Evolutionary conservation across 768 basidiomycete species (phyloP).

Genomic region (Wakefieldia striispora): DNA sequence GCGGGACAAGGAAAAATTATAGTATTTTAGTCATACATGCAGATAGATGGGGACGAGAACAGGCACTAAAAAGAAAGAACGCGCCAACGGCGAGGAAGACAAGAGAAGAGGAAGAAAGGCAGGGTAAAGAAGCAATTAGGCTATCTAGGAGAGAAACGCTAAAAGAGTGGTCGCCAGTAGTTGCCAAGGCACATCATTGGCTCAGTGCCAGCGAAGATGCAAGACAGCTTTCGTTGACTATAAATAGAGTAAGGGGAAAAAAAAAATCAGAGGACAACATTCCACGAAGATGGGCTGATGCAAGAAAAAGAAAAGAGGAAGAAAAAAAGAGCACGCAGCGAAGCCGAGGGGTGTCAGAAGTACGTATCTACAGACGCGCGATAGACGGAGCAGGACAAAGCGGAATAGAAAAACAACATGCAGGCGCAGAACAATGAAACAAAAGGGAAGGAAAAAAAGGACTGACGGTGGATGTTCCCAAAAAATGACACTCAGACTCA

Average conservation of each 20-base stretch:
- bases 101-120: neutral
- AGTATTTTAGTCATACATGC: conserved; percentile 21
- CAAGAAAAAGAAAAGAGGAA: too few species aligned
- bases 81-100: neutral
- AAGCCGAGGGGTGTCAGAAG: conserved; percentile 1
- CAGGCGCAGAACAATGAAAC: neutral
- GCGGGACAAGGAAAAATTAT: neutral
- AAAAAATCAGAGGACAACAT: conserved; percentile 3
- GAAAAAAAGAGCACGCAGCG: conserved; percentile 1
- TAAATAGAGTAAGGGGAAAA: conserved; percentile 23
- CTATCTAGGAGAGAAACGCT: conserved; percentile 3
- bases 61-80: neutral
- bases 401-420: conserved; percentile 4
- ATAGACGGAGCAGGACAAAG: conserved; percentile 12
- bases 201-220: neutral
- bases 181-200: too few species aligned
- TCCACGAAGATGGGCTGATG: conserved; percentile 8
- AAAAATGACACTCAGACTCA: conserved; percentile 1
- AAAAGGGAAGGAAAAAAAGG: neutral
- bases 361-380: conserved; percentile 20
- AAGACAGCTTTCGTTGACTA: conserved; percentile 27
- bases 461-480: conserved; percentile 12
- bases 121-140: conserved; percentile 2
- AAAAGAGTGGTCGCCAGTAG: too few species aligned
- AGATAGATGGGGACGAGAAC: neutral